A percentile compares a stretch with the other conserved stretches of the same genome.
Conservation (phyloP, 306 rosid species). For the Fagus crenata region DNA sequence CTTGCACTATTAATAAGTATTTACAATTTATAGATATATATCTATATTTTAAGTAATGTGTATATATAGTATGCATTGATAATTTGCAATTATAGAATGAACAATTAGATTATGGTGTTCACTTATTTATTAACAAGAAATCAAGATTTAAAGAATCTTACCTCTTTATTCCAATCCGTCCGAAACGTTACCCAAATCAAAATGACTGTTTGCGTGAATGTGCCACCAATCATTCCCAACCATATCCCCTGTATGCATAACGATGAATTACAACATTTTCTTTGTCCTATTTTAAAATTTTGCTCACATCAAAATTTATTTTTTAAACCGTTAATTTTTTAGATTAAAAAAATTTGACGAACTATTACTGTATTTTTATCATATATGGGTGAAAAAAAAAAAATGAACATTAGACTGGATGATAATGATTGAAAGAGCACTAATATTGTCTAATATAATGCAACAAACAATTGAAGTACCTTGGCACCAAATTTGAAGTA, state of each 20-base stretch:
- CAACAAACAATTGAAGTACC: constrained; percentile 34
- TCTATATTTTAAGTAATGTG: no score
- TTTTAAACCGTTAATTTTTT: neutral
- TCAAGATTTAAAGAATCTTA: neutral
- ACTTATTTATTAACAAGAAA: neutral
- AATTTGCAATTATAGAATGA: no score
- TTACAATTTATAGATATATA: no score
- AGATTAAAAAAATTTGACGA: neutral
- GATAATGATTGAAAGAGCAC: neutral
- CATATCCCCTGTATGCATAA: constrained; percentile 59
- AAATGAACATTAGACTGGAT: neutral
- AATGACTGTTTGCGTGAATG: constrained; percentile 57
- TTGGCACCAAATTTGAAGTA: constrained; percentile 61
- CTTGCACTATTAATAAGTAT: no score
- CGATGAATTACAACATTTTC: neutral
- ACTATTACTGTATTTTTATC: neutral
- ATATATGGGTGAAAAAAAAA: neutral
- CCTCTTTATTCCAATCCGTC: constrained; percentile 78
- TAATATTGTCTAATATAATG: neutral
- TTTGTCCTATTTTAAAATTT: neutral
- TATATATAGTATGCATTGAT: no score
- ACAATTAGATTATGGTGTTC: no score
- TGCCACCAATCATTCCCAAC: constrained; percentile 78
- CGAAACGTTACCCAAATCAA: constrained; percentile 57
- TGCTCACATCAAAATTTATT: neutral